phyloP scores from a whole-genome alignment of 1,139 yeast genomes.

The Pichia sp. region DNA sequence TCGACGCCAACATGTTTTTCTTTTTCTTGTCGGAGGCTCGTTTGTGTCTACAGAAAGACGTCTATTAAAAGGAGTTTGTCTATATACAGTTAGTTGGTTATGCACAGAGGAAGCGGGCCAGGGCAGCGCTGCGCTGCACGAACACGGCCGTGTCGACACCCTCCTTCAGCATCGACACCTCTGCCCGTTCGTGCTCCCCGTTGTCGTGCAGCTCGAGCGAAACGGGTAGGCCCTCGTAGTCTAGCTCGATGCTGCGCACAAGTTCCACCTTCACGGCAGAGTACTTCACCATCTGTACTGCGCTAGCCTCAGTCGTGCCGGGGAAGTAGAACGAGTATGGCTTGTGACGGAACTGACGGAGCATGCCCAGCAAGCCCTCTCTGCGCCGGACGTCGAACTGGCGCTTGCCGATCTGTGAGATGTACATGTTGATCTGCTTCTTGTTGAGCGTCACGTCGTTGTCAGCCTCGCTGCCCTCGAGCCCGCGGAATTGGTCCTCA shows the following conservation, averaged over 20 bases:
- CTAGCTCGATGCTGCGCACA: conserved; percentile 42
- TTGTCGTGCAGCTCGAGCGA: conserved; percentile 26
- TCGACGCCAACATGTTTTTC: conserved; percentile 5
- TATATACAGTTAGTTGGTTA: background rate
- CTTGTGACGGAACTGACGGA: conserved; percentile 14
- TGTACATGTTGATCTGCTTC: conserved; percentile 14
- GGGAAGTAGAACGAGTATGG: conserved; percentile 15
- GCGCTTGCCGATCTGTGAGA: conserved; percentile 16
- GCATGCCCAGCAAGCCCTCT: conserved; percentile 12
- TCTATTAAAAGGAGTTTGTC: background rate
- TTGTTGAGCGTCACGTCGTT: conserved; percentile 12
- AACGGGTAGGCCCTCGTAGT: conserved; percentile 30
- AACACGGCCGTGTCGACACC: conserved; percentile 7
- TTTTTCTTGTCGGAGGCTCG: no score
- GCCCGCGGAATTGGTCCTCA: conserved; percentile 9
- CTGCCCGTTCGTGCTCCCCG: conserved; percentile 25
- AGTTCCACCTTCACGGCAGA: conserved; percentile 19
- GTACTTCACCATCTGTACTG: conserved; percentile 10
- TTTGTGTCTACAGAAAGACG: background rate
- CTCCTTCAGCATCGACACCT: conserved; percentile 27
- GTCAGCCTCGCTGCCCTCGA: conserved; percentile 2
- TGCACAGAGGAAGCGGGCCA: conserved; percentile 4
- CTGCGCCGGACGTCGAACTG: conserved; percentile 13
- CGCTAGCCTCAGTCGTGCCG: no score
- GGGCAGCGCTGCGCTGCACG: conserved; percentile 5